Percentiles rank a stretch among this genome's conserved stretches.
Conservation (phyloP, 1,284 basidiomycete genomes). For the Stereum hirsutum region DNA sequence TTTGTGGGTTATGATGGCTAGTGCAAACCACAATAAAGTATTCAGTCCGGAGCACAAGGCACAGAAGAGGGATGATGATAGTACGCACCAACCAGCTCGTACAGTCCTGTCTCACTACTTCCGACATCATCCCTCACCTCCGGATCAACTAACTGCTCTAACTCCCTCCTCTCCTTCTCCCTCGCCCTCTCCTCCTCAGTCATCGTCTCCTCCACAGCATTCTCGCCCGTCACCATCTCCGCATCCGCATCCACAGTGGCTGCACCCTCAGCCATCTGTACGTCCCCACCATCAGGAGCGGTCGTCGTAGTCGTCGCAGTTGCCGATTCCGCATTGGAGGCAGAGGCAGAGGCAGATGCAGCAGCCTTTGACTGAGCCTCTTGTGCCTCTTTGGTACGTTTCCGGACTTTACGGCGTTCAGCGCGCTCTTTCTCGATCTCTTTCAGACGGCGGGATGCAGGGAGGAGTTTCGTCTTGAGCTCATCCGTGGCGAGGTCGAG, state of each 20-base stretch:
- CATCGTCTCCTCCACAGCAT: conserved; percentile 32
- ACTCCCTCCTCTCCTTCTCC: conserved; percentile 52
- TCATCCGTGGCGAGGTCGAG: conserved; percentile 74
- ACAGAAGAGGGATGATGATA: neutral
- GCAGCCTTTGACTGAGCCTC: conserved; percentile 11
- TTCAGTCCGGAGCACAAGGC: neutral
- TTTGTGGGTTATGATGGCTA: conserved; percentile 94
- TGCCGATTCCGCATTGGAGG: neutral
- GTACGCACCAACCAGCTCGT: conserved; percentile 74
- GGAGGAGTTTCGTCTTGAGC: conserved; percentile 61
- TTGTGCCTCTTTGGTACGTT: conserved; percentile 52
- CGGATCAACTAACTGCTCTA: conserved; percentile 54
- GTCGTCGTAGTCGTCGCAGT: neutral
- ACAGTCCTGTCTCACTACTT: conserved; percentile 66
- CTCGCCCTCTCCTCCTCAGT: conserved; percentile 55
- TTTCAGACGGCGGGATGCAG: conserved; percentile 66
- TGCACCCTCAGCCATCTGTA: conserved; percentile 31
- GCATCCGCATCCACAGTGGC: conserved; percentile 15
- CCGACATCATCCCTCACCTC: conserved; percentile 65
- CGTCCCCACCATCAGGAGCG: conserved; percentile 23
- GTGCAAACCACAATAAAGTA: neutral
- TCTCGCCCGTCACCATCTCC: conserved; percentile 15
- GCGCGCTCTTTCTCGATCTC: conserved; percentile 77
- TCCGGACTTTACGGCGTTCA: conserved; percentile 80
- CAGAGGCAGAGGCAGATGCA: too few relatives aligned